Base-by-base conservation (phyloP, 805 yeast species). In the Wickerhamiella sorbophila region DNA sequence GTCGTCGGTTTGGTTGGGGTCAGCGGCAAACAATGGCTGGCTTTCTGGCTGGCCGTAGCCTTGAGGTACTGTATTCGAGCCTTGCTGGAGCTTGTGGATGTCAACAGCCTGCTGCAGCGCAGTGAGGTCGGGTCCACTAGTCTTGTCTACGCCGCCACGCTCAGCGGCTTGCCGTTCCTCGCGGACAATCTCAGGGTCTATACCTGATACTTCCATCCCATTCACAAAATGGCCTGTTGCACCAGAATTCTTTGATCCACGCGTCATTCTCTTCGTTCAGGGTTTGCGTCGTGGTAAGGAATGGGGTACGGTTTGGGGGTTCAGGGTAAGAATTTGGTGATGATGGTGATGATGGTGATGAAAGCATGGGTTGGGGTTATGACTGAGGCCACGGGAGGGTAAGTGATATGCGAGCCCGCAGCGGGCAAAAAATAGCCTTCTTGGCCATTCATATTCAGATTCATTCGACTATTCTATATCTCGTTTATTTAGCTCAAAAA, bases 151-250 rank as follows among this genome's bases (percentile, higher is more conserved):
- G 18, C 36, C 36, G 35, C 39, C 39, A 29, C 42, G 36, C 27
- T 39, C 44, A 37, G 42, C 46, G 38, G 48, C 42, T 31, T 42
- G 44, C 38, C 47, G 52, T 41, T 54, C 58, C 44, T 52, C 57
- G 37, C 55, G 50, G 15, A 57, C 59, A 39, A 57, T 57, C 40
- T 53, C 60, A 18, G 61, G 61, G 42, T 57, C 61, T 33, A 57
- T 57, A 32, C 55, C 55, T 12, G 53, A 44, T 8, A 51, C 54
- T 38, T 52, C 56, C 56, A 52, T 52, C 32, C 38, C 41, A 19
- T 26, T 26, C 20, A 17, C 38, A 5, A 36, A 44, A 5, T 29
- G 34, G 32, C 32, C 38, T 1, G 18, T 24, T 3, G 29, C 29
- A 6, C 29, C 40, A 16, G 24, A 18, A 15, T 35, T 33, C 17